Base-by-base conservation (phyloP, 148 eudicot species). In the Vaccinium vitisidaea region DNA sequence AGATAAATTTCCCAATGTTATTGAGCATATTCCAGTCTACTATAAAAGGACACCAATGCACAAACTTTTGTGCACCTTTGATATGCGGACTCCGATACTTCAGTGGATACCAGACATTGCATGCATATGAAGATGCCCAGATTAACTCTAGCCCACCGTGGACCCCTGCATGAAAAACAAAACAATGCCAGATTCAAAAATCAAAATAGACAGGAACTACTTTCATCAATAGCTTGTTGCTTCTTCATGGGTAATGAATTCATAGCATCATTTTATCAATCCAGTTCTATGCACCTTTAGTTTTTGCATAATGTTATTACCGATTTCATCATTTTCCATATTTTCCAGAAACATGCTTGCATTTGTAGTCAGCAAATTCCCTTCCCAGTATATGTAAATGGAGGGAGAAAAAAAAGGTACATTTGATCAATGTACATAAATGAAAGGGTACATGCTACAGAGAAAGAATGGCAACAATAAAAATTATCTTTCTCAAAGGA, bases 121-220 rank as follows among this genome's bases (percentile, higher is more conserved):
- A 96, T 96, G 90, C 98, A 96, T 88, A 96, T 92, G 78, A 96
- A 96, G 88, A 96, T 93, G 75, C 98, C 99, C 82, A 96, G 88
- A 89, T 96, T 96, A 79, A 96, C 99, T 89, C 99, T 96, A 67
- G 98, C 98, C 99, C 99, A 96, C 92, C 98, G 89, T 30, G 98
- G 99, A 90, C 97, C 99, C 87, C 99, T 96, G 94, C 85, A 88
- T 61, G 74, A 59, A 82, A 85, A 10, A 53, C 6, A 7, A 77
- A 32, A 54, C n/a, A 67, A 63, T 23, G 82, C 12, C 48, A 56
- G 75, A 67, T 18, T 67, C 32, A 67, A 67, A 39, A 73, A 39
- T 46, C 69, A 27, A 56, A 58, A 85, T 73, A 46, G 55, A 79
- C 30, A 75, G 5, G 63, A 43, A 82, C n/a, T 27, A 76, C 53